Evolutionary conservation across 306 rosid species (phyloP), one percentile per base, ranked within the genome.

Genomic region (apple (Malus domestica)): DNA sequence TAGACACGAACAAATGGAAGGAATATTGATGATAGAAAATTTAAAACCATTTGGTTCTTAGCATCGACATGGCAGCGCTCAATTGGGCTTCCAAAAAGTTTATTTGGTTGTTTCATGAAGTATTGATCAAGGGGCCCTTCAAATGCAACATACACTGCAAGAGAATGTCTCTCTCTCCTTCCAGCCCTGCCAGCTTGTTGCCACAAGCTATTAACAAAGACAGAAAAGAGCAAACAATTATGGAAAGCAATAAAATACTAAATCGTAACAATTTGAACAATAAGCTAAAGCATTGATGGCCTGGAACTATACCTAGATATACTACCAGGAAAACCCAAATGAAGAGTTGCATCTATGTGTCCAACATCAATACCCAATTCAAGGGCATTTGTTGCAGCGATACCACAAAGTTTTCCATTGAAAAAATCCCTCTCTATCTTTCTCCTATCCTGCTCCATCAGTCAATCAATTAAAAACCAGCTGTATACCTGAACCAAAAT

Each of bases 351-450:
- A 78, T 92, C 97, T 83, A 92, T 87, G 77, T 95, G 93, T 63
- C 98, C 98, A 76, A 92, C 97, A 86, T 95, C 97, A 77, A 92
- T 90, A 82, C 98, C 98, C 91, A 95, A 88, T 75, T 95, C 98
- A 81, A 95, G 98, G 80, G 98, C 98, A 95, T 95, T 95, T 62
- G 98, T 95, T 25, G 98, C 97, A 79, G 96, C 97, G 76, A 95
- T 85, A 49, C 98, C 98, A 84, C 90, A 82, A 83, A 90, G 85
- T 81, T 88, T 88, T 76, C 98, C 98, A 68, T 91, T 87, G 82
- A 95, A 92, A 66, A 95, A 84, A 51, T 88, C 95, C 77, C 91
- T 79, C 88, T 95, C 98, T 52, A 95, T 92, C 78, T 86, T 89
- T 77, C 98, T 88, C 86, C 98, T 85, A 73, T 95, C 92, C 98